Evolutionary conservation across 2,329 filamentous ascomycete species (phyloP), one percentile per base, ranked within the genome.

Genomic region (Elsinoe perseae): DNA sequence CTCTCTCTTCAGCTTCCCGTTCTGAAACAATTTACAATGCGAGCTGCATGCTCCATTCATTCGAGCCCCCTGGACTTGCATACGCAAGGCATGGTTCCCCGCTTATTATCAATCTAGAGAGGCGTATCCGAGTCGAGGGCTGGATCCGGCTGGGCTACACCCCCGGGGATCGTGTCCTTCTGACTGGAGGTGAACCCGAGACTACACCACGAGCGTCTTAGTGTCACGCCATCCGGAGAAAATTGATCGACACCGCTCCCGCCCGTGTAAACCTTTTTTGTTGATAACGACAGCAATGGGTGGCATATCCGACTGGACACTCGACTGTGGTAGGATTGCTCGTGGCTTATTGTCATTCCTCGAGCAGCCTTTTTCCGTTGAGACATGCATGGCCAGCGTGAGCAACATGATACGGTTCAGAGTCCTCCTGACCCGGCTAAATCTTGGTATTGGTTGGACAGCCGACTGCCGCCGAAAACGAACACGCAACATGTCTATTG

Each of bases 371-470:
- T 38, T 38, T 21, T 52, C 20, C 48, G 18, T 52, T 25, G 48
- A 52, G 48, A 38, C 48, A 34, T 52, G 48, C 48, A 38, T 25
- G 30, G 30, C 32, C 48, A 36, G 48, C 48, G 48, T 52, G 48
- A 52, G 48, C 32, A 32, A 32, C 48, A 34, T 36, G 36, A 28
- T 38, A 52, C 48, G 48, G 48, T 52, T 52, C 48, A 52, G 32
- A 30, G 48, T 52, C 48, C 48, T 52, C 48, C 48, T 52, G 28
- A 38, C 48, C 48, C 28, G 28, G 48, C 25, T 32, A 52, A 18
- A 32, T 25, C 10, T 32, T 32, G 44, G 27, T 28, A 34, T 52
- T 9, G 48, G 48, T 52, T 52, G 48, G n/a, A 38, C n/a, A 20
- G 48, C 48, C 48, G 48, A 52, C 48, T 25, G 18, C 27, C 48